phyloP scores from a whole-genome alignment of 176 grass and related monocot species.

The Oropetium thomaeum region DNA sequence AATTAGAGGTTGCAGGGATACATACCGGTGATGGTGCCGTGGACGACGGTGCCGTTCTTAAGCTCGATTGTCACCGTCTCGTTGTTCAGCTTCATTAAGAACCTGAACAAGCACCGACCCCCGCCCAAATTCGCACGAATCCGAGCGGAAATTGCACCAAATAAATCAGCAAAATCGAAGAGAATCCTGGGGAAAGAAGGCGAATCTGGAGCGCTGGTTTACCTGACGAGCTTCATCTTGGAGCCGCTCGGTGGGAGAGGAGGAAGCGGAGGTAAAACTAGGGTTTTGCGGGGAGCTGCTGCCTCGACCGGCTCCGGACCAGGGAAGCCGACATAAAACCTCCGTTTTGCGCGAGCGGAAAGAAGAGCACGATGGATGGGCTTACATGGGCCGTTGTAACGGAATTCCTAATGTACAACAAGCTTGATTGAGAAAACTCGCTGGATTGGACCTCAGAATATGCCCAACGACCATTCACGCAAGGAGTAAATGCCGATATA shows the following conservation, averaged over 20 bases:
- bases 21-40: constrained; percentile 73
- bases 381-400: background rate
- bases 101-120: constrained; percentile 36
- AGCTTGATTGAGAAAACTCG: background rate
- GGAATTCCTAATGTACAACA: background rate
- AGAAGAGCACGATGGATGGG: background rate
- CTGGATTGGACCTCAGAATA: background rate
- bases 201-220: background rate
- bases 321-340: constrained; percentile 29
- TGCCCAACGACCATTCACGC: background rate
- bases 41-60: constrained; percentile 74
- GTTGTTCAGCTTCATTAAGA: constrained; percentile 93
- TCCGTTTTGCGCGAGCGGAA: background rate
- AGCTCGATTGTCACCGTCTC: constrained; percentile 86
- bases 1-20: background rate
- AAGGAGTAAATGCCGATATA: too few relatives aligned
- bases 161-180: background rate
- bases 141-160: constrained; percentile 6
- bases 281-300: constrained; percentile 52
- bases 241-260: constrained; percentile 21
- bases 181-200: background rate
- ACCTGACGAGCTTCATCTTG: constrained; percentile 90
- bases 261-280: constrained; percentile 35
- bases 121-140: constrained; percentile 27
- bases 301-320: constrained; percentile 37